Evolutionary conservation across 192 early-diverging fungal species (phyloP).

Genomic region (Geranomyces michiganensis): DNA sequence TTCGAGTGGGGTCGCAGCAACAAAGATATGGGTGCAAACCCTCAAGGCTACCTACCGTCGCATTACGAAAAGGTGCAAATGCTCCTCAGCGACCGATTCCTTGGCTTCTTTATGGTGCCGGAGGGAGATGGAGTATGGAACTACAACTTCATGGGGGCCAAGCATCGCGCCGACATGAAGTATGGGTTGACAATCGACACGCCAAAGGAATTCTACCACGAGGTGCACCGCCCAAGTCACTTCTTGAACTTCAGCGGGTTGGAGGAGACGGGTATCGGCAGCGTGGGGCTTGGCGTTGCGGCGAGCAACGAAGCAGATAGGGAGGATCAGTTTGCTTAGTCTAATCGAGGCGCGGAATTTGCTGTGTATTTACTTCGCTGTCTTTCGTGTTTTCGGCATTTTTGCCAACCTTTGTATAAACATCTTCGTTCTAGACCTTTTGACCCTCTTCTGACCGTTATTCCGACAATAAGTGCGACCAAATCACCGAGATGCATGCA

Average conservation of each 20-base stretch:
- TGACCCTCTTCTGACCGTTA: no score
- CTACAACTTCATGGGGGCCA: conserved; percentile 98
- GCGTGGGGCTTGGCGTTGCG: conserved; percentile 48
- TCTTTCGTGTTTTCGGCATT: no score
- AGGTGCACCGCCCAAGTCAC: conserved; percentile 91
- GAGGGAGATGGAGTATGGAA: conserved; percentile 94
- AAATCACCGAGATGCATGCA: no score
- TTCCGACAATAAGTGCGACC: no score
- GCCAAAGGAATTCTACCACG: conserved; percentile 97
- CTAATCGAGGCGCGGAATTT: background rate
- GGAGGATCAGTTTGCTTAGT: conserved; percentile 53
- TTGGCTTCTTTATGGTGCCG: conserved; percentile 99
- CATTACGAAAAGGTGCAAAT: conserved; percentile 98
- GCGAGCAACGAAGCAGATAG: conserved; percentile 47
- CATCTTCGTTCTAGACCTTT: no score
- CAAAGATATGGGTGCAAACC: conserved; percentile 81
- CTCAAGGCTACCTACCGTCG: conserved; percentile 80
- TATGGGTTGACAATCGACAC: conserved; percentile 87
- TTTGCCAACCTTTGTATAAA: no score
- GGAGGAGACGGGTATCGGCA: conserved; percentile 46
- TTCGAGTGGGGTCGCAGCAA: conserved; percentile 97
- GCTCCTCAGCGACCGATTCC: conserved; percentile 91
- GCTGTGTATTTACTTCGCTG: no score
- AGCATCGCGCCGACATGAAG: conserved; percentile 89
- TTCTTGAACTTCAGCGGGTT: conserved; percentile 81